These are phyloP conservation scores for Letharia columbiana DNA, from an alignment of 495 filamentous ascomycete genomes.

Conservation along the genomic window DNA sequence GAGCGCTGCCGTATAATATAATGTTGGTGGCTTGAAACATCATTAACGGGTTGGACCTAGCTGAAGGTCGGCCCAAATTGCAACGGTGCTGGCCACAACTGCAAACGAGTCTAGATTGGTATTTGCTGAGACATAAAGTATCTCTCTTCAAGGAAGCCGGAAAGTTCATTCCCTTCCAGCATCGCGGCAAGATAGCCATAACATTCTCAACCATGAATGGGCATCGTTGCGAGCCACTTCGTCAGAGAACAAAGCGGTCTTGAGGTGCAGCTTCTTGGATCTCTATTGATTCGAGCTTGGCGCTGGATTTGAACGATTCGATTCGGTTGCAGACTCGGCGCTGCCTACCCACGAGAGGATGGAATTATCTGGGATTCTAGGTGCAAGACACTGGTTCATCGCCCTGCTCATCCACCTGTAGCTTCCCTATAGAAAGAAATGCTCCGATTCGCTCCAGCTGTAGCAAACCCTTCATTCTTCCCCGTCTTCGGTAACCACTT, in stretches of 20 bases:
- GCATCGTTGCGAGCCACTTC: not conserved
- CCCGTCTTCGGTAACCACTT: slow-evolving; percentile 77
- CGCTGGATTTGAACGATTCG: not conserved
- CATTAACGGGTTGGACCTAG: no score
- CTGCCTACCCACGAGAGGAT: not conserved
- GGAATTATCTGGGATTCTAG: not conserved
- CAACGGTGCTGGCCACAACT: not conserved
- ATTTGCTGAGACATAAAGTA: no score
- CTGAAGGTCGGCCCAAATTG: no score
- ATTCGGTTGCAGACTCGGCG: not conserved
- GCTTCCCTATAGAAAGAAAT: slow-evolving; percentile 90
- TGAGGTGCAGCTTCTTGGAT: not conserved
- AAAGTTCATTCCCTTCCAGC: not conserved
- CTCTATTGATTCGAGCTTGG: not conserved
- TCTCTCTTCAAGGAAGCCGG: no score
- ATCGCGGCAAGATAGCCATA: not conserved
- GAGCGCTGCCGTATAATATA: no score
- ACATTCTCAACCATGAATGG: not conserved
- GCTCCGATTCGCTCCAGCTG: slow-evolving; percentile 69
- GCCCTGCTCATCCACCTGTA: slow-evolving; percentile 49
- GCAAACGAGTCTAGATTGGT: no score
- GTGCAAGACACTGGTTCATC: no score
- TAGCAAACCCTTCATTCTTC: slow-evolving; percentile 77
- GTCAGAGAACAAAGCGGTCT: not conserved
- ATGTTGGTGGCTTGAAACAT: no score